Evolutionary conservation across 257 asterid genomes (phyloP).

Genomic region (Echium plantagineum): DNA sequence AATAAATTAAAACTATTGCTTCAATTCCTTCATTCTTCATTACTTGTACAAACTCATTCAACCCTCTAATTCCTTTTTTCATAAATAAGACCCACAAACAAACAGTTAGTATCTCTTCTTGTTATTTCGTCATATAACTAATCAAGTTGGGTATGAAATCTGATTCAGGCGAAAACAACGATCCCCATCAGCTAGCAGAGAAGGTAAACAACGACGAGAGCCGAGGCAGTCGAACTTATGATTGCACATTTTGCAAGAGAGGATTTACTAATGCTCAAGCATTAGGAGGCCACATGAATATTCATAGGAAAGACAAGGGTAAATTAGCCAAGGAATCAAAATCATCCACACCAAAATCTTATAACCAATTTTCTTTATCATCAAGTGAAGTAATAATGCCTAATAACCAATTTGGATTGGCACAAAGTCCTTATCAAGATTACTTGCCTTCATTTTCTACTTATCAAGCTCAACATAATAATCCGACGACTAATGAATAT

Average conservation of each 20-base stretch:
- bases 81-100: neutral
- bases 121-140: neutral
- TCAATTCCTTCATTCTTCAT: neutral
- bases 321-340: conserved; percentile 37
- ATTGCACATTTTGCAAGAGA: conserved; percentile 66
- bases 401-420: conserved; percentile 13
- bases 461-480: conserved; percentile 14
- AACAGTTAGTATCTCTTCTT: neutral
- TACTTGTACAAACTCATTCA: neutral
- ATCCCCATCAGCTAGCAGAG: conserved; percentile 13
- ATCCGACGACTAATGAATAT: too few species aligned
- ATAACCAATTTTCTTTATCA: conserved; percentile 3
- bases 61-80: too few species aligned
- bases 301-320: conserved; percentile 69
- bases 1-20: neutral
- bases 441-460: conserved; percentile 43
- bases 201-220: conserved; percentile 24
- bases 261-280: conserved; percentile 92
- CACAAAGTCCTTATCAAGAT: conserved; percentile 29
- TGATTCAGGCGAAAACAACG: conserved; percentile 28
- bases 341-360: conserved; percentile 12
- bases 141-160: conserved; percentile 23
- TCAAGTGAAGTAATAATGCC: conserved; percentile 10
- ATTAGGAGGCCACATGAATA: conserved; percentile 90
- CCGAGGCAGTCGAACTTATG: conserved; percentile 49